A percentile compares a stretch with the other conserved stretches of the same genome.
These are phyloP conservation scores for Neopestalotiopsis rosae DNA, from an alignment of 2,329 filamentous ascomycete species.

Conservation along the genomic window DNA sequence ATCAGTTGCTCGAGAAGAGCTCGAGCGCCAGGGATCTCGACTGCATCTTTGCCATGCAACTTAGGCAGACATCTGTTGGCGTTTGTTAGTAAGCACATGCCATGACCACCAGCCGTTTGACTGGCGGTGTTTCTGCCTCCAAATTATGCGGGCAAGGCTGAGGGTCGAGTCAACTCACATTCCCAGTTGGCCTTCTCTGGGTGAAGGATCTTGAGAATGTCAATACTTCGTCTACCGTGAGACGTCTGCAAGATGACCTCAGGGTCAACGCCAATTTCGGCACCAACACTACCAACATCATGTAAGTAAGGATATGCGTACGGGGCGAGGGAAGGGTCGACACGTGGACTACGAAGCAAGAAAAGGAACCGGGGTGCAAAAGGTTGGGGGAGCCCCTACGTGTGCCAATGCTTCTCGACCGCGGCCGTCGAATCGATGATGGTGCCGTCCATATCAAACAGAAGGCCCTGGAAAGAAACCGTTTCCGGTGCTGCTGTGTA, in stretches of 20 bases:
- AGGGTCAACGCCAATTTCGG: conserved; percentile 85
- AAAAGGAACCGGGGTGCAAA: not conserved
- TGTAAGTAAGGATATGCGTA: not conserved
- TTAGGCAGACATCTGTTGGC: conserved; percentile 75
- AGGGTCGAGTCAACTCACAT: conserved; percentile 63
- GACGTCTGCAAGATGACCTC: conserved; percentile 86
- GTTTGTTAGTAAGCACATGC: conserved; percentile 7
- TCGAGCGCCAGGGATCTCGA: conserved; percentile 85
- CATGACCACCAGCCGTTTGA: not conserved
- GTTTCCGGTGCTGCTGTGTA: conserved; percentile 51
- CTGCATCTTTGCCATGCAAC: conserved; percentile 76
- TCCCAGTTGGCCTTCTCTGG: conserved; percentile 91
- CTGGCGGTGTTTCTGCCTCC: not conserved
- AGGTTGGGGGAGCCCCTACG: conserved; percentile 47
- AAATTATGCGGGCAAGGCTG: not conserved
- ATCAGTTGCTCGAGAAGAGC: conserved; percentile 72
- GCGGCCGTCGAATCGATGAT: conserved; percentile 83
- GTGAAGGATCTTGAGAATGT: conserved; percentile 79
- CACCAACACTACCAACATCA: conserved; percentile 64
- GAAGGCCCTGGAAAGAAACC: conserved; percentile 59
- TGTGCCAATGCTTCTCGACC: conserved; percentile 78
- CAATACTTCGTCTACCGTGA: conserved; percentile 89
- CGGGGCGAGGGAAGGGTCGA: no score
- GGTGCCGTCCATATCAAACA: conserved; percentile 83
- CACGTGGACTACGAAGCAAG: conserved; percentile 5